These are phyloP conservation scores for Paecilomyces sp. DNA, from an alignment of 2,329 filamentous ascomycete species.

Conservation along the genomic window DNA sequence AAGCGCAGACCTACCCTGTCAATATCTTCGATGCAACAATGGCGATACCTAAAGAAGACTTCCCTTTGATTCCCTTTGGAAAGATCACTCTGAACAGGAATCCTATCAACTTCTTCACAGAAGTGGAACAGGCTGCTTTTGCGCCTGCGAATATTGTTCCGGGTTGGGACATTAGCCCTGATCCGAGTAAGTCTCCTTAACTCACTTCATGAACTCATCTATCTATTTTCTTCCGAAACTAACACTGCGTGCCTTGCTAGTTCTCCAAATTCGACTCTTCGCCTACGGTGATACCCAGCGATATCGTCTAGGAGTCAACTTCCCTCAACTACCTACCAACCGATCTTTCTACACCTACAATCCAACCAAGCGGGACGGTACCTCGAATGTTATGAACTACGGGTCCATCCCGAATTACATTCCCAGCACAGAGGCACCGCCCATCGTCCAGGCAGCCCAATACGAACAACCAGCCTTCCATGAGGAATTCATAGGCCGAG, in stretches of 20 bases:
- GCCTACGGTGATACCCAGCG: slow-evolving; percentile 71
- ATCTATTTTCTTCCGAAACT: slow-evolving; percentile 65
- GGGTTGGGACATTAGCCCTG: slow-evolving; percentile 45
- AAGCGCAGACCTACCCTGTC: slow-evolving; percentile 53
- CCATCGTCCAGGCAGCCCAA: background rate
- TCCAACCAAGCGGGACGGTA: slow-evolving; percentile 3
- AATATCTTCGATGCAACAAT: slow-evolving; percentile 70
- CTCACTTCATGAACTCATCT: background rate
- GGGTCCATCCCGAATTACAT: slow-evolving; percentile 5
- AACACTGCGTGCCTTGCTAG: slow-evolving; percentile 63
- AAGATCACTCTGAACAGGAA: slow-evolving; percentile 65
- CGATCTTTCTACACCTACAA: slow-evolving; percentile 19
- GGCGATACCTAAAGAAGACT: slow-evolving; percentile 64
- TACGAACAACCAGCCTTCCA: background rate
- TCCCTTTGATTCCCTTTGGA: slow-evolving; percentile 61
- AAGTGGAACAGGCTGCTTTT: slow-evolving; percentile 56
- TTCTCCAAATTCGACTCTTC: slow-evolving; percentile 67
- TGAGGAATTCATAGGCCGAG: background rate
- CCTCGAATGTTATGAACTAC: slow-evolving; percentile 2
- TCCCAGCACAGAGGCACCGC: background rate
- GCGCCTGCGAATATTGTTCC: slow-evolving; percentile 46
- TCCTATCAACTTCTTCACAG: slow-evolving; percentile 68
- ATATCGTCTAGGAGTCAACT: slow-evolving; percentile 64
- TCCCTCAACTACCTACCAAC: slow-evolving; percentile 70
- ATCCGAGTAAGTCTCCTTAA: slow-evolving; percentile 2